These are phyloP conservation scores for Maudiozyma serrabonitensis DNA, from an alignment of 805 yeast genomes.

Conservation along the genomic window DNA sequence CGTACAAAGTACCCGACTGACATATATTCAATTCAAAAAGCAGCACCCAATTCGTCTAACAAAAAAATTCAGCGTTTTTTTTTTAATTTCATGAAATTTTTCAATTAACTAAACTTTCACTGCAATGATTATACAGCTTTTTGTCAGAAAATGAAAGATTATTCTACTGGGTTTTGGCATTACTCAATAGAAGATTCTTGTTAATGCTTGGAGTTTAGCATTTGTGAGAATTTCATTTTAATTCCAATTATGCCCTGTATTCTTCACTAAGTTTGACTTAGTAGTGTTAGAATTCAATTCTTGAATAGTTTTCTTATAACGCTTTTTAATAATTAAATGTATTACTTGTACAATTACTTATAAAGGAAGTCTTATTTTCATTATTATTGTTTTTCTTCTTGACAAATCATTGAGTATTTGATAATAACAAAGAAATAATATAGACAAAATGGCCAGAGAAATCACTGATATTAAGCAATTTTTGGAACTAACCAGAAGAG, in stretches of 20 bases:
- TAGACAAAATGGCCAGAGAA: constrained; percentile 41
- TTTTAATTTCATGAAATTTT: no score
- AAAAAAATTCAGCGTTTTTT: background rate
- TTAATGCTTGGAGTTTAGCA: no score
- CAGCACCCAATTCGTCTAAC: no score
- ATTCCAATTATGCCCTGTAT: no score
- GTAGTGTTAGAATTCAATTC: no score
- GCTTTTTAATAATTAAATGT: background rate
- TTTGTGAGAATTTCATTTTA: no score
- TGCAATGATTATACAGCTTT: background rate
- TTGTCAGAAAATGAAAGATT: background rate
- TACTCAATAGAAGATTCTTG: no score
- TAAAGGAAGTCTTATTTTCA: background rate
- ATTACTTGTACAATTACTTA: background rate
- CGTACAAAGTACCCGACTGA: background rate
- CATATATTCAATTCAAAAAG: no score
- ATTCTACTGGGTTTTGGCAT: no score
- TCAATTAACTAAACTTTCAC: background rate
- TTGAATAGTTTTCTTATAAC: no score
- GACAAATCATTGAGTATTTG: background rate
- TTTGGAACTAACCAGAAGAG: constrained; percentile 92
- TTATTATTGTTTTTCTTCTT: background rate
- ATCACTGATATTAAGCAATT: constrained; percentile 95
- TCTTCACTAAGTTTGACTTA: no score
- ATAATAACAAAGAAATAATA: background rate